phyloP scores from a whole-genome alignment of 2,329 filamentous ascomycete species.

The Paecilomyces dactylethromorphus region DNA sequence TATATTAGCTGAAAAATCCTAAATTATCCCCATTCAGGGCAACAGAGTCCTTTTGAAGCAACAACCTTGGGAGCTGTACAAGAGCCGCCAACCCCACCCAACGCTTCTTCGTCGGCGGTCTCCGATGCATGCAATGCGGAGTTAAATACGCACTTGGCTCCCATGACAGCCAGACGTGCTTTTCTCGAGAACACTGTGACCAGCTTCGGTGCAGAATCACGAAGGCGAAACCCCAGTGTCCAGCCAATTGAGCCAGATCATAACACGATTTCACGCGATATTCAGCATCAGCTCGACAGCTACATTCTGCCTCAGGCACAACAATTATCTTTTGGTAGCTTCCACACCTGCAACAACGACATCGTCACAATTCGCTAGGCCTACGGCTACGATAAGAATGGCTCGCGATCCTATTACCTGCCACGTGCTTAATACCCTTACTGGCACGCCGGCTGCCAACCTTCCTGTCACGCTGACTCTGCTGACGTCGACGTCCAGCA shows the following conservation, averaged over 20 bases:
- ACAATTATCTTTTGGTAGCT: neutral
- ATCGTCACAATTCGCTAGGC: slow-evolving; percentile 5
- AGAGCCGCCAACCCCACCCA: slow-evolving; percentile 7
- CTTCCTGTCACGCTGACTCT: slow-evolving; percentile 46
- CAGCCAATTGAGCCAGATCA: slow-evolving; percentile 17
- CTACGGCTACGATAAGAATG: slow-evolving; percentile 17
- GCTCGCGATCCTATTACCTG: slow-evolving; percentile 43
- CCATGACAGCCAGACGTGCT: neutral
- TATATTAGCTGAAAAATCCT: too few relatives aligned
- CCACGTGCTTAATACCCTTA: slow-evolving; percentile 44
- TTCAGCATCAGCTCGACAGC: slow-evolving; percentile 24
- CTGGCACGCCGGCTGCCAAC: slow-evolving; percentile 37
- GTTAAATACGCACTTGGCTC: slow-evolving; percentile 10
- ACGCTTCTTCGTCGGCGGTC: slow-evolving; percentile 24
- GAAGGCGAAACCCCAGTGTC: slow-evolving; percentile 8
- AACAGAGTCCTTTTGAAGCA: neutral
- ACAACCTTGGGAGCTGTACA: neutral
- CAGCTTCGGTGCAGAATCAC: slow-evolving; percentile 9
- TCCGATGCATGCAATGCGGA: slow-evolving; percentile 24
- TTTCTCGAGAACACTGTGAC: neutral
- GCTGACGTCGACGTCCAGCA: slow-evolving; percentile 48
- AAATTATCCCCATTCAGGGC: neutral
- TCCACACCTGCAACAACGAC: slow-evolving; percentile 7
- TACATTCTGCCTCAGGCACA: neutral
- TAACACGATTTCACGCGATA: slow-evolving; percentile 27